phyloP scores from a whole-genome alignment of 176 grass and related monocot genomes.

The Phyllostachys edulis region DNA sequence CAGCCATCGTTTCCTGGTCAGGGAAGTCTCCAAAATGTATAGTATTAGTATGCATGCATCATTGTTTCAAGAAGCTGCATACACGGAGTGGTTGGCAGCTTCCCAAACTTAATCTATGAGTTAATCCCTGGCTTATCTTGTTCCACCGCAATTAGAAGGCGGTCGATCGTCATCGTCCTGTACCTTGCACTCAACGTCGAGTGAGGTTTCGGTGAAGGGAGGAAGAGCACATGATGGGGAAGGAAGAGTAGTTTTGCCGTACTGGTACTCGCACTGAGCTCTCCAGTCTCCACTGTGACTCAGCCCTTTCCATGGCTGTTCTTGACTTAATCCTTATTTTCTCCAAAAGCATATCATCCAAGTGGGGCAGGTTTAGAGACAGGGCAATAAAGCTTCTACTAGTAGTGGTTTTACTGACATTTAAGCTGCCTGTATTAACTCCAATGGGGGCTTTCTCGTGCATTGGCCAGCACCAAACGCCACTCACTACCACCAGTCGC shows the following conservation, averaged over 20 bases:
- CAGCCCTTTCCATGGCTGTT: background rate
- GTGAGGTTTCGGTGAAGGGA: background rate
- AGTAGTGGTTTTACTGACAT: constrained; percentile 37
- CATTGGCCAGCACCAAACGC: constrained; percentile 26
- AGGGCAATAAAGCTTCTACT: constrained; percentile 27
- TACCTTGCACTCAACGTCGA: background rate
- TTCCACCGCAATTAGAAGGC: constrained; percentile 7
- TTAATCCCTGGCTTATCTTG: background rate
- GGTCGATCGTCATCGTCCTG: background rate
- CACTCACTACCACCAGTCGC: background rate
- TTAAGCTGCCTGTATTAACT: constrained; percentile 27
- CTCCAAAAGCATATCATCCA: background rate
- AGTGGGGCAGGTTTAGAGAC: background rate
- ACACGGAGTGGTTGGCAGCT: constrained; percentile 3
- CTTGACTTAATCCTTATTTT: background rate
- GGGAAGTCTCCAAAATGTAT: background rate
- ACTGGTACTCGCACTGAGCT: background rate
- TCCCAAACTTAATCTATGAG: background rate
- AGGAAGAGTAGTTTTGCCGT: background rate
- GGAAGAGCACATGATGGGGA: background rate
- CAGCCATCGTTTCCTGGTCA: background rate
- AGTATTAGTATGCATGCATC: background rate
- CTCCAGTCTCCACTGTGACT: constrained; percentile 4
- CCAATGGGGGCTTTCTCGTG: constrained; percentile 37
- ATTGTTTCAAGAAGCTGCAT: background rate